Evolutionary conservation across 1,284 basidiomycete species (phyloP).

Genomic region (Trichosporon ovoides): DNA sequence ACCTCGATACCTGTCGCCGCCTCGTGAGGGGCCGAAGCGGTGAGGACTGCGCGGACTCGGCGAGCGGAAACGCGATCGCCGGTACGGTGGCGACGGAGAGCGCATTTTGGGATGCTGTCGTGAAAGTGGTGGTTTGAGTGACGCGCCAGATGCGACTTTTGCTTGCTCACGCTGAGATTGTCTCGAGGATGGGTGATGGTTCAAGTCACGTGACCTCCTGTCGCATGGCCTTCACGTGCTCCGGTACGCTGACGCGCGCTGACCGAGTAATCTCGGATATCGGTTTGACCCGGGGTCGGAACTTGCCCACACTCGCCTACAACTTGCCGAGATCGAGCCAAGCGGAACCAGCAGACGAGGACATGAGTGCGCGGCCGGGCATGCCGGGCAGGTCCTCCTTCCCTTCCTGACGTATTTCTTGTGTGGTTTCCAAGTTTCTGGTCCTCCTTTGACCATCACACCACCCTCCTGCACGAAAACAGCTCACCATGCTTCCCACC

Average conservation of each 20-base stretch:
- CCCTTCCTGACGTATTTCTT: no score
- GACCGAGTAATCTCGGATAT: no score
- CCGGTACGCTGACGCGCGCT: no score
- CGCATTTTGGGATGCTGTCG: conserved; percentile 25
- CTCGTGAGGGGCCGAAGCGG: conserved; percentile 8
- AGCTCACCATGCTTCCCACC: conserved; percentile 33
- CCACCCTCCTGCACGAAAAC: no score
- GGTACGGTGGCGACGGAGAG: conserved; percentile 31
- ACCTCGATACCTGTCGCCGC: conserved; percentile 17
- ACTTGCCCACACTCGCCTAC: conserved; percentile 3
- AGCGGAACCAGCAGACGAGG: neutral
- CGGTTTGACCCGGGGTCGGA: neutral
- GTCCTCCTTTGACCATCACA: neutral
- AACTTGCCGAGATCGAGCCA: neutral
- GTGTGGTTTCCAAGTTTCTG: neutral
- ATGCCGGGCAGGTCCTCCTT: neutral
- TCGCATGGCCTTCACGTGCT: no score
- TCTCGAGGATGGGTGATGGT: no score
- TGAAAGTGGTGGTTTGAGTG: no score
- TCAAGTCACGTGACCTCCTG: no score
- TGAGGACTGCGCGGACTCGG: conserved; percentile 22
- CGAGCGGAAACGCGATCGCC: conserved; percentile 28
- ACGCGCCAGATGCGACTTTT: neutral
- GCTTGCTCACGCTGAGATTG: no score
- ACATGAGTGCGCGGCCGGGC: no score